Conservation (phyloP, 129 eudicot genomes). For the Artemisia annua region DNA sequence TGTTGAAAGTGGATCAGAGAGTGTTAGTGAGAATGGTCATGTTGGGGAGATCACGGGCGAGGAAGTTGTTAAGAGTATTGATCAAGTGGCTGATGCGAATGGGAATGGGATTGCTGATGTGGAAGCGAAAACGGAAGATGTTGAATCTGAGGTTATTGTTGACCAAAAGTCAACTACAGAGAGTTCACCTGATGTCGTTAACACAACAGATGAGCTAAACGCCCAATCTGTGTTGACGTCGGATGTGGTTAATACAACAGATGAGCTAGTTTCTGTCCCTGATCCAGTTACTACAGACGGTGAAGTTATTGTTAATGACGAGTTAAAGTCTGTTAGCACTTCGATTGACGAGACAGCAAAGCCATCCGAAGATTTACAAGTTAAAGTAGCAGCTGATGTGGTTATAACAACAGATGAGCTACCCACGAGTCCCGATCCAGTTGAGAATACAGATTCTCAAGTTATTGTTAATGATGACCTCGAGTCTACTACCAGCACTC, state of each 20-base stretch:
- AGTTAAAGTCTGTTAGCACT: no score
- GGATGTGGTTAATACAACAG: no score
- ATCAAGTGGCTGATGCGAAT: no score
- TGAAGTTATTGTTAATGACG: not conserved
- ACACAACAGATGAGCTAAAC: no score
- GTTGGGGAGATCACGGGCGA: no score
- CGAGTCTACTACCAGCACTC: conserved; percentile 16
- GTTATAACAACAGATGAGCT: not conserved
- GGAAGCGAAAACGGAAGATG: conserved; percentile 24
- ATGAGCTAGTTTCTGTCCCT: not conserved
- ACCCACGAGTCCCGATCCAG: conserved; percentile 5
- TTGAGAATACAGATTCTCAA: conserved; percentile 20
- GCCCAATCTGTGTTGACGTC: no score
- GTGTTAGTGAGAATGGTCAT: not conserved
- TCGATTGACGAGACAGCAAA: not conserved
- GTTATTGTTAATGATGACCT: conserved; percentile 19
- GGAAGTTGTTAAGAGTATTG: not conserved
- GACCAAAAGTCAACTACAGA: conserved; percentile 2
- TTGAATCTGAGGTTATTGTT: conserved; percentile 12
- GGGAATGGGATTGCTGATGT: not conserved
- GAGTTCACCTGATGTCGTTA: no score
- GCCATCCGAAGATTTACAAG: not conserved
- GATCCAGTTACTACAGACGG: not conserved
- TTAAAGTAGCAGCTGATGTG: conserved; percentile 17
- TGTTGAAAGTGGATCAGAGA: conserved; percentile 14